Base-by-base conservation (phyloP, 140 eudicot species). In the Erigeron philadelphicus region DNA sequence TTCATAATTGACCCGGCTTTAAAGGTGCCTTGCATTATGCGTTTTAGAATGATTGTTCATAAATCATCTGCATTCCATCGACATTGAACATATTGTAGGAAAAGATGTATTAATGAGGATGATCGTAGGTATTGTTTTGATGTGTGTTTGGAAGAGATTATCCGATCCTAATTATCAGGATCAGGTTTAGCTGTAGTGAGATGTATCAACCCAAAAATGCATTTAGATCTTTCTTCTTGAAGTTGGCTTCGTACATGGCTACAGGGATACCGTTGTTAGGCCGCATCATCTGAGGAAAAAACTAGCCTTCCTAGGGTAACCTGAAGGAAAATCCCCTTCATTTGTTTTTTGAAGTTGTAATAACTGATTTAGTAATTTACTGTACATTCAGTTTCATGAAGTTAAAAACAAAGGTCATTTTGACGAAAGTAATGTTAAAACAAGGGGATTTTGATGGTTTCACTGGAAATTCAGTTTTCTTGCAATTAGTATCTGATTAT, bases 91-190 rank as follows among this genome's bases (percentile, higher is more conserved):
- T 10, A 58, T 60, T 59, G 55, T 44, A 60, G 60, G 57, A 8
- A 49, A 47, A 25, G 55, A 48, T 63, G 77, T 15, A 38, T 57
- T 10, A 19, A 53, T 64, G 38, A 18, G 11, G 46, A 25, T 70
- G 47, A 12, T 46, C 10, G 44, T 50, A 15, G 18, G 72, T 23
- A 8, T 19, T 67, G 15, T 67, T 67, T 31, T 0, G 17, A 38
- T 16, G 18, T 11, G 54, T 4, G 68, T 3, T 63, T 13, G 53
- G 41, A 2, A n/a, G 16, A 49, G 47, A 67, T 67, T 9, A 9
- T 11, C 6, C 16, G 49, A 9, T 60, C 12, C 35, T 25, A 11
- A 68, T 48, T 7, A 16, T 50, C 15, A 11, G 25, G 45, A 49
- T 67, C 38, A 35, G 19, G 15, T 25, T 13, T 13, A 15, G 11